Conservation (phyloP, 2,329 filamentous ascomycete species). For the Xylariaceae sp. region DNA sequence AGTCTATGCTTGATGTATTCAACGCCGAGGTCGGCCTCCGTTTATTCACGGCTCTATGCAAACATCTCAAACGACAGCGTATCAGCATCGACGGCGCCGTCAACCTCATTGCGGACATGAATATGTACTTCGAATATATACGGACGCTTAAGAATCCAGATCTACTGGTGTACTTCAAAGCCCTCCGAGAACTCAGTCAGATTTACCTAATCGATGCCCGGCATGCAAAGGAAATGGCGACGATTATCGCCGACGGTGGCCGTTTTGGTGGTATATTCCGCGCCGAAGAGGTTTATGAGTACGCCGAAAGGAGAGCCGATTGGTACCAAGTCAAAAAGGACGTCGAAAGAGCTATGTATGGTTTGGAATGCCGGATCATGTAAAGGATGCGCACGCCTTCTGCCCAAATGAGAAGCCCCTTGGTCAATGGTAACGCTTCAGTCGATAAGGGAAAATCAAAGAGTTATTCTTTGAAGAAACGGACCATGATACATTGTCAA, state of each 20-base stretch:
- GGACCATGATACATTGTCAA: background rate
- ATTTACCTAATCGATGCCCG: conserved; percentile 86
- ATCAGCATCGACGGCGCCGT: conserved; percentile 85
- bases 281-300: conserved; percentile 96
- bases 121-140: conserved; percentile 83
- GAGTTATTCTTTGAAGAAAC: background rate
- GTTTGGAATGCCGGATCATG: conserved; percentile 83
- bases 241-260: conserved; percentile 86
- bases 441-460: background rate
- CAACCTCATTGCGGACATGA: conserved; percentile 94
- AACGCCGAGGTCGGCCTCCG: conserved; percentile 94
- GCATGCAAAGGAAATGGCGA: conserved; percentile 90
- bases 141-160: conserved; percentile 75
- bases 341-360: conserved; percentile 96
- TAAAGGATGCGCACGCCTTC: conserved; percentile 34
- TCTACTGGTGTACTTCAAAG: conserved; percentile 82
- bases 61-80: conserved; percentile 94
- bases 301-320: conserved; percentile 86
- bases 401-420: background rate
- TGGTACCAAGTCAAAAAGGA: conserved; percentile 87
- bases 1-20: conserved; percentile 97
- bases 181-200: conserved; percentile 85
- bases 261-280: conserved; percentile 89
- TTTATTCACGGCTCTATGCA: conserved; percentile 86
- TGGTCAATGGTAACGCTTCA: background rate